A percentile compares a stretch with the other conserved stretches of the same genome.
These are phyloP conservation scores for Arxiozyma slooffiae DNA, from an alignment of 1,139 yeast genomes.

Conservation along the genomic window DNA sequence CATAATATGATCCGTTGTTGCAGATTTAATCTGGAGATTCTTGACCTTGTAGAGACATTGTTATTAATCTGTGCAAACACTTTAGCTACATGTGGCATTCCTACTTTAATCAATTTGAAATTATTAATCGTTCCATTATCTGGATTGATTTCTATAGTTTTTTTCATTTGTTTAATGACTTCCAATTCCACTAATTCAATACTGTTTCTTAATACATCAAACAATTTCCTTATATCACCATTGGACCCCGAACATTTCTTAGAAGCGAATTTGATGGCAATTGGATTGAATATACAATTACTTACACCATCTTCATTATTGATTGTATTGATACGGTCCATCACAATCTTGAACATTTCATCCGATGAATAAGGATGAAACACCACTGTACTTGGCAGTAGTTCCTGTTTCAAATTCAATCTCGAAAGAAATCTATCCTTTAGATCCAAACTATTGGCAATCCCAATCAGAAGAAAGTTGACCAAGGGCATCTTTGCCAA, in stretches of 20 bases:
- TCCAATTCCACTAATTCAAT: slow-evolving; percentile 60
- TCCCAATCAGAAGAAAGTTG: slow-evolving; percentile 59
- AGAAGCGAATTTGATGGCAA: slow-evolving; percentile 76
- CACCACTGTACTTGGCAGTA: slow-evolving; percentile 58
- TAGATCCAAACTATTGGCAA: slow-evolving; percentile 86
- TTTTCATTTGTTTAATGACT: slow-evolving; percentile 10
- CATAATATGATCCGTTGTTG: slow-evolving; percentile 71
- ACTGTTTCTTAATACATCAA: slow-evolving; percentile 75
- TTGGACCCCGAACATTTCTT: slow-evolving; percentile 80
- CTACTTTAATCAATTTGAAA: slow-evolving; percentile 43
- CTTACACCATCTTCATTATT: slow-evolving; percentile 21
- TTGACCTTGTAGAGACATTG: slow-evolving; percentile 37
- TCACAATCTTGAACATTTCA: slow-evolving; percentile 62
- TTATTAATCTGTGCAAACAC: slow-evolving; percentile 54
- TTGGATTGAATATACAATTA: slow-evolving; percentile 53
- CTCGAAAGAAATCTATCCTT: slow-evolving; percentile 81
- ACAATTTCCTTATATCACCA: slow-evolving; percentile 86
- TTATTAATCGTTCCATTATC: slow-evolving; percentile 27
- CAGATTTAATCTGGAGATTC: slow-evolving; percentile 53
- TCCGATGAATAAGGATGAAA: slow-evolving; percentile 77
- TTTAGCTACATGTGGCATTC: slow-evolving; percentile 67
- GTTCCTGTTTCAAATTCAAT: slow-evolving; percentile 51
- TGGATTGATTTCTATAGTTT: slow-evolving; percentile 12
- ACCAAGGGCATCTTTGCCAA: slow-evolving; percentile 43
- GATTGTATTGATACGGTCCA: slow-evolving; percentile 36